Evolutionary conservation across 805 yeast species (phyloP), one percentile per base, ranked within the genome.

Genomic region (Candida broadrunensis): DNA sequence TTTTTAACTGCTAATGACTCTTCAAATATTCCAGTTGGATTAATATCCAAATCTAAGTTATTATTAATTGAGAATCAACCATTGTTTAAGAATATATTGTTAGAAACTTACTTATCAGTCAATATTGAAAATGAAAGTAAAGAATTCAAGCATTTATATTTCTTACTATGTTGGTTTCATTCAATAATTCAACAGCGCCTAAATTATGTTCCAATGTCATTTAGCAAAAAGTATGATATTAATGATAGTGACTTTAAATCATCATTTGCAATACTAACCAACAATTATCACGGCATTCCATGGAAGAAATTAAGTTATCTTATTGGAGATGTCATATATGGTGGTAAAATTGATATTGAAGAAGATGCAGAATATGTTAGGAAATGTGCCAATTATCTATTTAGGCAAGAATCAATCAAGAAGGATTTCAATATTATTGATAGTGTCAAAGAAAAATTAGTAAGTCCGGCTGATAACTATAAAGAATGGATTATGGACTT

Each of bases 131-230:
- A 38, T 47, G 20, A 33, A 44, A 6, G 77, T 80, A 0, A 56
- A 62, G 83, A 79, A 43, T 61, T 72, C 29, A 56, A 61, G 2
- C 72, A 77, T 38, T 49, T 83, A 2, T 70, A 63, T 44, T 78
- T 83, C 48, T 56, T 83, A 20, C 48, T 85, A 4, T 69, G 79
- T 0, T 87, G 95, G 95, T 74, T 75, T 46, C 95, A 87, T 54
- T 72, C 85, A 0, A 54, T 84, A 1, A 53, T 88, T 3, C 70
- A 70, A 26, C 88, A 81, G 44, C 60, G 87, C 39, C 56, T 77
- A 37, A 66, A 84, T 35, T 83, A 72, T 47, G 72, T 70, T 1
- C 88, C 91, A 0, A 54, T 76, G 2, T 87, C 91, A 1, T 85
- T 86, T 61, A 50, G 62, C 1, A 74, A 75, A 47, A 53, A 48